Base-by-base conservation (phyloP, 441 rosid genomes). In the Euphorbia corollata region DNA sequence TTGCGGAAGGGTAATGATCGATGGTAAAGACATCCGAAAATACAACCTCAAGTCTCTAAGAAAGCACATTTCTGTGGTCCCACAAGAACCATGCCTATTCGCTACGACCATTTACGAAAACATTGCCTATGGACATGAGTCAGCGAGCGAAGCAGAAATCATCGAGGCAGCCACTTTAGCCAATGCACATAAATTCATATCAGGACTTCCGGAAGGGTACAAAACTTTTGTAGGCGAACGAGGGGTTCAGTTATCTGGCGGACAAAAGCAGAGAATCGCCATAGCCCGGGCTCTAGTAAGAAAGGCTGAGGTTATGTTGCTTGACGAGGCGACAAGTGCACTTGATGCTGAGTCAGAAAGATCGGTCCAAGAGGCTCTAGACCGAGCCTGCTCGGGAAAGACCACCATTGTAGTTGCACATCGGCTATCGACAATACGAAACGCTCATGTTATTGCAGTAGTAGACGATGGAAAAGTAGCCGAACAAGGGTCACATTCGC, bases 291-390 rank as follows among this genome's bases (percentile, higher is more conserved):
- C 98, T 24, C 80, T 95, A 0, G 83, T 92, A 27, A 79, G 96
- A 72, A 95, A 92, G 72, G 92, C 99, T 1, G 98, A 87, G 79
- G 84, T 95, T 16, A 84, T 95, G 96, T 80, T 95, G 63, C 93
- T 95, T 0, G 99, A 95, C 24, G 99, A 95, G 68, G 99, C 99
- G 38, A 95, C 99, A 43, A 95, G 99, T 51, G 98, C 99, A 0
- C 87, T 95, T 0, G 99, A 92, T 59, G 85, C 87, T 0, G 99
- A 95, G 77, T 92, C 98, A 0, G 98, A 92, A 80, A 87, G 96
- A 66, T 90, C 89, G 0, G 98, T 95, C 45, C 98, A 95, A 76
- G 98, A 95, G 73, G 97, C 98, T 22, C 78, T 95, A 59, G 96
- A 92, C 74, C 92, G 90, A 0, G 95, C 96, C 61, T 92, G 96